phyloP scores from a whole-genome alignment of 2,329 filamentous ascomycete species.

The Neurospora sp. region DNA sequence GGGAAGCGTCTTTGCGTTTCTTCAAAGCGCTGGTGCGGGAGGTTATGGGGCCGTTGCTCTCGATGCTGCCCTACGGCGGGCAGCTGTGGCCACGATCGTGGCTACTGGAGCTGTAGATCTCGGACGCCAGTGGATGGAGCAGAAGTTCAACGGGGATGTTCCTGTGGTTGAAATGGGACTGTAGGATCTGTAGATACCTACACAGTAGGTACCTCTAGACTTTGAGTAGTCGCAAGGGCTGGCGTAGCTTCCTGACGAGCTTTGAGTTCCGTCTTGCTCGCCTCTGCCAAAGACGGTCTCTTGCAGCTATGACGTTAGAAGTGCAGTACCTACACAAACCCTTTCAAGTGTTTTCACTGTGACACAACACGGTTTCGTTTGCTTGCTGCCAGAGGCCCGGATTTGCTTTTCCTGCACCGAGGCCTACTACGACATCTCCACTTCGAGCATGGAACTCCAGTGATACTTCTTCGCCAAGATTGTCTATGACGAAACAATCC shows the following conservation, averaged over 20 bases:
- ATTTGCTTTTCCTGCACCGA: neutral
- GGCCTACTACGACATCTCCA: neutral
- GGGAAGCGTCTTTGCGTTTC: slow-evolving; percentile 13
- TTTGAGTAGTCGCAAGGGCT: no score
- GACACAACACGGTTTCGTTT: neutral
- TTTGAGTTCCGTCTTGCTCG: no score
- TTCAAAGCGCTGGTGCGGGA: slow-evolving; percentile 18
- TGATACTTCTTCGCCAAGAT: neutral
- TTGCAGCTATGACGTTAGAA: neutral
- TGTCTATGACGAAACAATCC: neutral
- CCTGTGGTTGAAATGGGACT: neutral
- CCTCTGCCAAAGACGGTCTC: no score
- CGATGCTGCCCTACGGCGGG: slow-evolving; percentile 5
- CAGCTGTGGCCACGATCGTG: slow-evolving; percentile 1
- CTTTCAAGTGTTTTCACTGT: neutral
- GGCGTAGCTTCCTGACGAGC: no score
- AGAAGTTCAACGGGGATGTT: neutral
- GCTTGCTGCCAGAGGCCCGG: neutral
- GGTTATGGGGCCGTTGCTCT: slow-evolving; percentile 13
- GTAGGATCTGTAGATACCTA: neutral
- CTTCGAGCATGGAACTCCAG: neutral
- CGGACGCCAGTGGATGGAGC: neutral
- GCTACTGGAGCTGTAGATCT: slow-evolving; percentile 1
- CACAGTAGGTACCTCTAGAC: no score
- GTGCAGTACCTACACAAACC: no score